These are phyloP conservation scores for Ophiostoma himal-ulmi DNA, from an alignment of 2,329 filamentous ascomycete genomes.

Conservation along the genomic window DNA sequence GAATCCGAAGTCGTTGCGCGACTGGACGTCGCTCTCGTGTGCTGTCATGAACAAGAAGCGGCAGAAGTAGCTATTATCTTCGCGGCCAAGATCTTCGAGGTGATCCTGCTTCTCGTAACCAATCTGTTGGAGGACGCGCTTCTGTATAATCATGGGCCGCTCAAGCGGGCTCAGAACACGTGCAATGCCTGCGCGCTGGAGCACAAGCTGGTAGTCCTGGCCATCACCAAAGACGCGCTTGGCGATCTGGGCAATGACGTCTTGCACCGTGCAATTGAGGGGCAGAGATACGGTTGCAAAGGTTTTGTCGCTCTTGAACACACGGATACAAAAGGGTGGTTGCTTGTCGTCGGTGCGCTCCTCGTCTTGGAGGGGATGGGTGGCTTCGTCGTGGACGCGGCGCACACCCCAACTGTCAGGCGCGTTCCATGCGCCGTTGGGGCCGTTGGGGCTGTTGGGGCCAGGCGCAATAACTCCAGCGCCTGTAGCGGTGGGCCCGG, in stretches of 20 bases:
- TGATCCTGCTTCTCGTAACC: slow-evolving; percentile 83
- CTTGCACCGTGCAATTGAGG: slow-evolving; percentile 75
- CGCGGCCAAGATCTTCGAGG: slow-evolving; percentile 87
- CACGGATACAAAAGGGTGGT: slow-evolving; percentile 74
- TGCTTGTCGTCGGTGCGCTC: slow-evolving; percentile 52
- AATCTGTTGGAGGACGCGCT: slow-evolving; percentile 80
- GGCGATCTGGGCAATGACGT: slow-evolving; percentile 82
- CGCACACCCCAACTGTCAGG: slow-evolving; percentile 96
- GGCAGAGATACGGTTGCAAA: slow-evolving; percentile 87
- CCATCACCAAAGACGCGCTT: slow-evolving; percentile 94
- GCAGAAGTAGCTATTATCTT: slow-evolving; percentile 95
- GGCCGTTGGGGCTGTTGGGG: slow-evolving; percentile 34
- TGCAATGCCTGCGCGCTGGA: slow-evolving; percentile 86
- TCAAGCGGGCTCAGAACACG: slow-evolving; percentile 73
- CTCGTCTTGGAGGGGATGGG: slow-evolving; percentile 46
- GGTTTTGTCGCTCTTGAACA: slow-evolving; percentile 89
- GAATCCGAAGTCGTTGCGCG: slow-evolving; percentile 72
- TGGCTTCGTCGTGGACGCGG: slow-evolving; percentile 59
- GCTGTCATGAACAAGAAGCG: slow-evolving; percentile 92
- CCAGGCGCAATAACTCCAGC: neutral
- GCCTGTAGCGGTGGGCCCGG: neutral
- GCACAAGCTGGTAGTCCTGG: slow-evolving; percentile 88
- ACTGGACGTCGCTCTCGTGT: slow-evolving; percentile 74
- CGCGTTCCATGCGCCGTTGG: slow-evolving; percentile 72
- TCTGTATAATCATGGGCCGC: slow-evolving; percentile 84